Evolutionary conservation across 2,329 filamentous ascomycete genomes (phyloP).

Genomic region (Sordariomycetes sp.): DNA sequence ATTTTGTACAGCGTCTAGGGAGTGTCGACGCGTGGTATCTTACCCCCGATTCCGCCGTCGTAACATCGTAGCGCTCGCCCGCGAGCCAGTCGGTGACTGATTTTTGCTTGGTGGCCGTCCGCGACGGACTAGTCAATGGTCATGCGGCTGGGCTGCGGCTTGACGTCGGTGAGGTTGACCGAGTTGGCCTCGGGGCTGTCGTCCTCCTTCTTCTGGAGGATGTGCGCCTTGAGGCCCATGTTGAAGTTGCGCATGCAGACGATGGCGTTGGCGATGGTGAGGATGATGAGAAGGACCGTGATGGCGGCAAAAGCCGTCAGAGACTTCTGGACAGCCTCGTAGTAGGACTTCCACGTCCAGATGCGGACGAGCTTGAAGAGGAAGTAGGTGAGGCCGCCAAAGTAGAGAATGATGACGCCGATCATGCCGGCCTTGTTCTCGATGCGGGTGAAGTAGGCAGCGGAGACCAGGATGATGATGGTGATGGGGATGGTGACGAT

Average conservation of each 20-base stretch:
- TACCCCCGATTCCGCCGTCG: no score
- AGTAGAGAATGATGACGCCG: conserved; percentile 72
- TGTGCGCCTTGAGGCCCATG: conserved; percentile 79
- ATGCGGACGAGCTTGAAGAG: conserved; percentile 97
- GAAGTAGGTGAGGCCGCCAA: conserved; percentile 88
- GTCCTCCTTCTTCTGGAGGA: conserved; percentile 42
- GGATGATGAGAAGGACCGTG: conserved; percentile 77
- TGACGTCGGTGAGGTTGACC: conserved; percentile 47
- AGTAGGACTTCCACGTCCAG: conserved; percentile 56
- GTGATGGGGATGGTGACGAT: conserved; percentile 86
- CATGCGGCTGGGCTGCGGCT: conserved; percentile 48
- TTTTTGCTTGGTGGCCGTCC: no score
- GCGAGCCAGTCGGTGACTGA: no score
- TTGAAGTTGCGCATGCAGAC: conserved; percentile 88
- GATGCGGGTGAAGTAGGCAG: conserved; percentile 74
- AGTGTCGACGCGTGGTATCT: no score
- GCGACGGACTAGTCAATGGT: conserved; percentile 49
- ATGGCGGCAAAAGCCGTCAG: conserved; percentile 91
- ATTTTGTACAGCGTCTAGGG: no score
- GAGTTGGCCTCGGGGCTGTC: conserved; percentile 49
- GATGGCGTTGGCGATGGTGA: conserved; percentile 80
- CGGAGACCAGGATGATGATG: conserved; percentile 76
- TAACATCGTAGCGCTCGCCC: conserved; percentile 2
- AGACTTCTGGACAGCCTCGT: conserved; percentile 71
- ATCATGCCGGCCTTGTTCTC: conserved; percentile 77